Conservation (phyloP, 208 protist genomes). For the Acanthamoeba healyi region DNA sequence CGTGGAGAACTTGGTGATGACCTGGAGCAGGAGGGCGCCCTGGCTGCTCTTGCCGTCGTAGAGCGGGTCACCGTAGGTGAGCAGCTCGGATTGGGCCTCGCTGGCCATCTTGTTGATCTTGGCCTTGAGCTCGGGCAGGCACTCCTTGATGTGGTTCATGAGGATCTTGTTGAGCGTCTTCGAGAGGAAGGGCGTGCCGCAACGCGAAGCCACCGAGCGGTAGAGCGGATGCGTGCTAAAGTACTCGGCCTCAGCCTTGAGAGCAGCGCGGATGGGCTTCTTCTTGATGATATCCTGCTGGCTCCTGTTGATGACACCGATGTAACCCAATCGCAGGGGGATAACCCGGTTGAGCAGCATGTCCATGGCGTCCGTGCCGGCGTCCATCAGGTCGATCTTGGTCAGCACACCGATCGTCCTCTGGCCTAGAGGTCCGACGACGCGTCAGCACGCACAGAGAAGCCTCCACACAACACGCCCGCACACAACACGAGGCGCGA, state of each 20-base stretch:
- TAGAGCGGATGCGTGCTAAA: slow-evolving; percentile 89
- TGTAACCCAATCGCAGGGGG: slow-evolving; percentile 96
- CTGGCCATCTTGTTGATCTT: slow-evolving; percentile 91
- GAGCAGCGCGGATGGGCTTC: slow-evolving; percentile 88
- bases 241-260: slow-evolving; percentile 94
- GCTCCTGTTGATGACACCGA: slow-evolving; percentile 98
- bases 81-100: slow-evolving; percentile 76
- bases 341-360: slow-evolving; percentile 96
- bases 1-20: slow-evolving; percentile 93
- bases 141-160: slow-evolving; percentile 96
- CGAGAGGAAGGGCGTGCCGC: slow-evolving; percentile 94
- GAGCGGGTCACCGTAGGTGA: slow-evolving; percentile 81
- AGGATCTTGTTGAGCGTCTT: slow-evolving; percentile 95
- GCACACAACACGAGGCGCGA: neutral
- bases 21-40: slow-evolving; percentile 84
- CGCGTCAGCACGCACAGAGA: neutral
- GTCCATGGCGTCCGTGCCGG: slow-evolving; percentile 97
- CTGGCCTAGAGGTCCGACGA: slow-evolving; percentile 91
- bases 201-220: slow-evolving; percentile 55
- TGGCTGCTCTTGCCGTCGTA: slow-evolving; percentile 77
- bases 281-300: slow-evolving; percentile 97
- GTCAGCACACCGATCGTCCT: slow-evolving; percentile 99
- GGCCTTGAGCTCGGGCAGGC: slow-evolving; percentile 95
- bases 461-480: neutral
- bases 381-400: slow-evolving; percentile 98